Evolutionary conservation across 2,329 filamentous ascomycete species (phyloP).

Genomic region (Purpureocillium takamizusanense): DNA sequence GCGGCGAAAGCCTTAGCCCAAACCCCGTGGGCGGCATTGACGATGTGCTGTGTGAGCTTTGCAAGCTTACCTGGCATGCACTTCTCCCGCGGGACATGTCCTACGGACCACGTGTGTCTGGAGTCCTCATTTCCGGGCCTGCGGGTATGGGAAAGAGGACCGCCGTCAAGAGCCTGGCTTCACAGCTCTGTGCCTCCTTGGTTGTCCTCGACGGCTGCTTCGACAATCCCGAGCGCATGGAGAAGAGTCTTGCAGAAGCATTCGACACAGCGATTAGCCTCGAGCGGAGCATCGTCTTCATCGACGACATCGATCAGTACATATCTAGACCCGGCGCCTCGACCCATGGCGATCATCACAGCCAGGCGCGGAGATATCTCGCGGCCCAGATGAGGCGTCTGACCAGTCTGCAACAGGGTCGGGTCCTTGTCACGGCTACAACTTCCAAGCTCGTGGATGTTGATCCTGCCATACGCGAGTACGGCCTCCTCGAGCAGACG

Average conservation of each 20-base stretch:
- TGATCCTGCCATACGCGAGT: constrained; percentile 66
- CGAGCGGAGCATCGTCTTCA: constrained; percentile 83
- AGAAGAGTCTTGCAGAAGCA: constrained; percentile 28
- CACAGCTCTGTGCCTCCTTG: constrained; percentile 63
- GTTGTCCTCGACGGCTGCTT: constrained; percentile 41
- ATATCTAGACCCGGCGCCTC: constrained; percentile 75
- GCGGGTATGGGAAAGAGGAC: constrained; percentile 76
- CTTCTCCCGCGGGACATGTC: constrained; percentile 12
- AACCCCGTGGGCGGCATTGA: constrained; percentile 20
- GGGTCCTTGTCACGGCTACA: constrained; percentile 83
- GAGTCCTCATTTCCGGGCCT: constrained; percentile 69
- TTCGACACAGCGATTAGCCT: constrained; percentile 73
- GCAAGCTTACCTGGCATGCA: constrained; percentile 4
- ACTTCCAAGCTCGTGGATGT: constrained; percentile 83
- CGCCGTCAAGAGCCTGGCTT: constrained; percentile 65
- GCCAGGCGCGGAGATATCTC: constrained; percentile 75
- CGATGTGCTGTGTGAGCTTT: constrained; percentile 14
- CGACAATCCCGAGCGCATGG: constrained; percentile 27
- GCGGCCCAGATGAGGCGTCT: constrained; percentile 81
- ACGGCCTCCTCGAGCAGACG: constrained; percentile 71
- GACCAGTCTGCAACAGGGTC: constrained; percentile 56
- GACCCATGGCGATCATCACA: constrained; percentile 81
- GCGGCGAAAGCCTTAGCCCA: constrained; percentile 9
- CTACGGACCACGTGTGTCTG: constrained; percentile 18
- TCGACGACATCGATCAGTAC: constrained; percentile 77